These are phyloP conservation scores for Wickerhamomyces sp. DNA, from an alignment of 1,139 yeast species.

Conservation along the genomic window DNA sequence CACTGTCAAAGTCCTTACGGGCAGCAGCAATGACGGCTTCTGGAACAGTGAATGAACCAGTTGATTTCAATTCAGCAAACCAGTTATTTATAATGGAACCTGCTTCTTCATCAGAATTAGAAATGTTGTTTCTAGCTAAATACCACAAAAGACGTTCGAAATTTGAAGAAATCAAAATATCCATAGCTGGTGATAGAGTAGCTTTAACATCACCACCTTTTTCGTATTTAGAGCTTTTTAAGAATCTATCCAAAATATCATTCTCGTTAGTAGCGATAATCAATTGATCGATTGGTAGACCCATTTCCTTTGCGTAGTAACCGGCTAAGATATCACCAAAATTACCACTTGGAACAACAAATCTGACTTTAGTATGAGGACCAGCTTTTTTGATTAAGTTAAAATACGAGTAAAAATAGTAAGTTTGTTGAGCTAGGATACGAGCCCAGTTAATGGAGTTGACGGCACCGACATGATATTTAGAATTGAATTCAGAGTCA, in stretches of 20 bases:
- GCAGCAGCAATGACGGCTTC: slow-evolving; percentile 63
- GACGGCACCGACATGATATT: slow-evolving; percentile 94
- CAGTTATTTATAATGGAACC: slow-evolving; percentile 67
- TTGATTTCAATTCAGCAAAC: slow-evolving; percentile 74
- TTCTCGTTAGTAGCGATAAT: slow-evolving; percentile 95
- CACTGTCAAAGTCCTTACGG: slow-evolving; percentile 65
- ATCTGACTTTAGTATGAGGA: slow-evolving; percentile 54
- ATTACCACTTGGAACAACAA: slow-evolving; percentile 96
- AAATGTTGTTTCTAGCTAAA: slow-evolving; percentile 67
- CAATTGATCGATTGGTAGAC: slow-evolving; percentile 80
- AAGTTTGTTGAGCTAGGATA: slow-evolving; percentile 94
- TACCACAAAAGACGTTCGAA: slow-evolving; percentile 97
- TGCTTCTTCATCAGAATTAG: slow-evolving; percentile 61
- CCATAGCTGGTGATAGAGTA: slow-evolving; percentile 98
- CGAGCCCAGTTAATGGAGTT: slow-evolving; percentile 99
- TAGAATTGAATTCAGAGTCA: slow-evolving; percentile 79
- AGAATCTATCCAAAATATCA: slow-evolving; percentile 89
- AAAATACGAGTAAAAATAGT: slow-evolving; percentile 90
- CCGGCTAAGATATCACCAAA: slow-evolving; percentile 98
- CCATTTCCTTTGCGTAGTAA: slow-evolving; percentile 91
- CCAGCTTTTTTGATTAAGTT: slow-evolving; percentile 49
- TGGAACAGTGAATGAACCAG: slow-evolving; percentile 75
- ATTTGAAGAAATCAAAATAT: slow-evolving; percentile 88
- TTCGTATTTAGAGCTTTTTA: slow-evolving; percentile 79
- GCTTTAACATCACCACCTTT: slow-evolving; percentile 76